Base-by-base conservation (phyloP, 768 basidiomycete species). In the Fomitopsis pulvina region DNA sequence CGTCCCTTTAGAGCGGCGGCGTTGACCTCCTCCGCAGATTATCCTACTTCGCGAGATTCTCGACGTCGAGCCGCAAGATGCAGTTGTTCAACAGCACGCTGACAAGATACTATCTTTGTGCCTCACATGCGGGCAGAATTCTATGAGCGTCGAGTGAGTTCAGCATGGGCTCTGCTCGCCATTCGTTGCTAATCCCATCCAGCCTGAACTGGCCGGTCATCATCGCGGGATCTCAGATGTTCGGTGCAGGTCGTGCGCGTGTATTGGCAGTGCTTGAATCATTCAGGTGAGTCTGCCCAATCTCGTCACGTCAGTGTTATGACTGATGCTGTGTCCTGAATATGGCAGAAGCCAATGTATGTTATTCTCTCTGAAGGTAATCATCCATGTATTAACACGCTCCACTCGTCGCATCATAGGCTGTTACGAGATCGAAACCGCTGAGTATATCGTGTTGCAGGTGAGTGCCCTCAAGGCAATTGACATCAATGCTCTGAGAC, bases 391-490 rank as follows among this genome's bases (percentile, higher is more conserved):
- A 8, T 7, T 10, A 21, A 21, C 24, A 14, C 16, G 37, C 30
- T 24, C 34, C 38, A 50, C 38, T 28, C 48, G 11, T 21, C 18
- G 24, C n/a, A 6, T 50, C 32, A 12, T 41, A 68, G 63, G 60
- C 47, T 66, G 61, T 55, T 68, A 66, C 61, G 70, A 73, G 59
- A 64, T 71, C 45, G 66, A 69, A 53, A 66, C 67, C 20, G 57
- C 63, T 32, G 66, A 70, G 42, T 54, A 64, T 54, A 63, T 70
- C 53, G 62, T 68, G 24, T 54, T 60, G 16, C 53, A 63, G 62
- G 65, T 65, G 50, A 45, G 65, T 37, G 55, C 41, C 52, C 52
- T 28, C 24, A 9, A 18, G 11, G 2, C 25, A 47, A 58, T 60
- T 50, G 52, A 52, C 52, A 50, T 42, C 51, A 52, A 48, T 12